phyloP scores from a whole-genome alignment of 768 basidiomycete species.

The Artomyces pyxidatus region DNA sequence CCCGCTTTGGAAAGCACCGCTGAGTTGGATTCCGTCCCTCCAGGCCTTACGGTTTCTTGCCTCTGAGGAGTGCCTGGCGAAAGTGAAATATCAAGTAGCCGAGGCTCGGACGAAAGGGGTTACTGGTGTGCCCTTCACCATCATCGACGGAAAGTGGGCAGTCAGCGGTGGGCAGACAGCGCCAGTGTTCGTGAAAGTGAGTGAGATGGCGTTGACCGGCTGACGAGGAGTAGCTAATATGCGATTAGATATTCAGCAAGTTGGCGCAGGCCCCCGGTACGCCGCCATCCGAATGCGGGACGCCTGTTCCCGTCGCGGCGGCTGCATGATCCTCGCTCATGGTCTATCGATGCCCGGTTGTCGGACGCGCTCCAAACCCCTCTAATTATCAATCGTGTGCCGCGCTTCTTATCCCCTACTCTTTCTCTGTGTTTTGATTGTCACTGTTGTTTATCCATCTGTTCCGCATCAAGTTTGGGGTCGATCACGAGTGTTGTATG shows the following conservation, averaged over 20 bases:
- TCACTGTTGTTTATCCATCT: too few relatives aligned
- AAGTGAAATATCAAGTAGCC: conserved; percentile 54
- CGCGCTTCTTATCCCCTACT: too few relatives aligned
- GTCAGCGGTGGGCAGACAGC: conserved; percentile 66
- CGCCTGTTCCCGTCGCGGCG: conserved; percentile 6
- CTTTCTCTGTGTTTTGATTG: too few relatives aligned
- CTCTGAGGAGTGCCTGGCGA: conserved; percentile 55
- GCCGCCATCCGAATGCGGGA: conserved; percentile 7
- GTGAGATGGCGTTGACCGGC: conserved; percentile 9
- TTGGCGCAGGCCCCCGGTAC: conserved; percentile 4
- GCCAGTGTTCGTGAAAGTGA: conserved; percentile 62
- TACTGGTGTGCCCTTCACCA: conserved; percentile 71
- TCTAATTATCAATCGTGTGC: too few relatives aligned
- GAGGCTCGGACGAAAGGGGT: conserved; percentile 61
- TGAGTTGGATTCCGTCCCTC: too few relatives aligned
- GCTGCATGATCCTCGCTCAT: conserved; percentile 2
- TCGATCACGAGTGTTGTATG: too few relatives aligned
- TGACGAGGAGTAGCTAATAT: not conserved
- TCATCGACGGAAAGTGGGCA: conserved; percentile 74
- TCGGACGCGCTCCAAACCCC: too few relatives aligned
- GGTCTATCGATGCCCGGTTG: too few relatives aligned
- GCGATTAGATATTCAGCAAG: conserved; percentile 14
- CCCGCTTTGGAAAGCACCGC: not conserved
- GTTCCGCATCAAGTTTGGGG: too few relatives aligned
- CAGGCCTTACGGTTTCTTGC: conserved; percentile 60